Evolutionary conservation across 768 basidiomycete genomes (phyloP), one percentile per base, ranked within the genome.

Genomic region (Termitomyces sp.): DNA sequence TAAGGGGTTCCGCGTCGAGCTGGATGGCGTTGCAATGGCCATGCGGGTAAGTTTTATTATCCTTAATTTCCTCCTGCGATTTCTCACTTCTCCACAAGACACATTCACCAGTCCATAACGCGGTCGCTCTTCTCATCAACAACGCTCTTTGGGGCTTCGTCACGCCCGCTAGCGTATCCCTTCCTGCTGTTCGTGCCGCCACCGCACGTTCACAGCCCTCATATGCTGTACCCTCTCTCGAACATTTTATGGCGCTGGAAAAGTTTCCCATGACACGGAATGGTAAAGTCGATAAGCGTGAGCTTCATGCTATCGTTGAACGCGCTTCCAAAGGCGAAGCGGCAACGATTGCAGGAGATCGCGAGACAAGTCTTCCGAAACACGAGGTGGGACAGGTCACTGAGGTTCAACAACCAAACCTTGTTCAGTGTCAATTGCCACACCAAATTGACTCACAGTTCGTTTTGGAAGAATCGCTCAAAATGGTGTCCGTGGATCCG

Each of bases 1-100:
- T 64, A 83, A 83, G 75, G 84, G 83, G 4, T 86, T 86, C 71
- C 79, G 84, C 29, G 81, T 86, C 13, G 84, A 86, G 65, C 73
- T 86, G 9, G 84, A 84, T 58, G 84, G 84, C 4, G 83, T 86
- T 6, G 74, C 82, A 2, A 77, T 77, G 22, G 82, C 82, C 5
- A 82, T 86, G 80, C 77, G 82, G 73, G 82, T 82, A 42, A 10
- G 61, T 56, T 22, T 33, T 5, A 15, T 15, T 15, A 2, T 26
- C 3, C n/a, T 26, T 1, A 20, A 16, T 4, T 6, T 33, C 37
- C 33, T 22, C 8, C n/a, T 46, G 4, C 3, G 7, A n/a, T 55
- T 55, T 18, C 18, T 39, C 22, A 37, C 20, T 16, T 18, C 15
- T 22, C 13, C 29, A 12, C 6, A 13, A 56, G 58, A 53, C 63